Percentiles rank a stretch among this genome's conserved stretches.
Conservation (phyloP, 192 early-diverging fungal genomes). For the Rhizoclosmatium sp. region DNA sequence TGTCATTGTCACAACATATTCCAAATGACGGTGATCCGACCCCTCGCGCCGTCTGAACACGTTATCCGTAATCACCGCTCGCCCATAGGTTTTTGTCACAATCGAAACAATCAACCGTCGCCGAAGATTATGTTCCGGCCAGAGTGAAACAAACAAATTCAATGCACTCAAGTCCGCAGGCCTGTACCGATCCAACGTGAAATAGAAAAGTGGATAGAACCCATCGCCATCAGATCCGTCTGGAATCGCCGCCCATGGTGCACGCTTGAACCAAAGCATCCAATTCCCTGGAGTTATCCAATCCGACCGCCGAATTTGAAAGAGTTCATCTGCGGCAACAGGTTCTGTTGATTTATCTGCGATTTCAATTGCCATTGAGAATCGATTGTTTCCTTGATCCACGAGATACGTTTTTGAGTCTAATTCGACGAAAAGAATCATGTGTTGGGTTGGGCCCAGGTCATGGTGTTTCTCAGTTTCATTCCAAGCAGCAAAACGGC, state of each 20-base stretch:
- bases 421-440: constrained; percentile 9
- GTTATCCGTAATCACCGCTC: not conserved
- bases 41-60: not conserved
- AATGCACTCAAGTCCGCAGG: not conserved
- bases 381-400: constrained; percentile 17
- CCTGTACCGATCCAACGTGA: not conserved
- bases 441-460: not conserved
- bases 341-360: not conserved
- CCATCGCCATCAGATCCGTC: not conserved
- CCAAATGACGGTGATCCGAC: not conserved
- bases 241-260: not conserved
- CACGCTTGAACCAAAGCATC: not conserved
- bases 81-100: not conserved
- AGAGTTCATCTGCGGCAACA: not conserved
- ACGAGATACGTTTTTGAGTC: not conserved
- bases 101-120: not conserved
- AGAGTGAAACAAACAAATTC: not conserved
- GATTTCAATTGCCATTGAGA: constrained; percentile 1
- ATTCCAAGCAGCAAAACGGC: not conserved
- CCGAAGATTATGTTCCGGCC: not conserved
- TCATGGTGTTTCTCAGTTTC: not conserved
- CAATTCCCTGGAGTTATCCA: not conserved
- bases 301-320: not conserved
- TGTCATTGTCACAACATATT: not conserved
- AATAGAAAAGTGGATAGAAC: not conserved